Evolutionary conservation across 2,329 filamentous ascomycete genomes (phyloP), one percentile per base, ranked within the genome.

Genomic region (Hymenoscyphus fraxineus): DNA sequence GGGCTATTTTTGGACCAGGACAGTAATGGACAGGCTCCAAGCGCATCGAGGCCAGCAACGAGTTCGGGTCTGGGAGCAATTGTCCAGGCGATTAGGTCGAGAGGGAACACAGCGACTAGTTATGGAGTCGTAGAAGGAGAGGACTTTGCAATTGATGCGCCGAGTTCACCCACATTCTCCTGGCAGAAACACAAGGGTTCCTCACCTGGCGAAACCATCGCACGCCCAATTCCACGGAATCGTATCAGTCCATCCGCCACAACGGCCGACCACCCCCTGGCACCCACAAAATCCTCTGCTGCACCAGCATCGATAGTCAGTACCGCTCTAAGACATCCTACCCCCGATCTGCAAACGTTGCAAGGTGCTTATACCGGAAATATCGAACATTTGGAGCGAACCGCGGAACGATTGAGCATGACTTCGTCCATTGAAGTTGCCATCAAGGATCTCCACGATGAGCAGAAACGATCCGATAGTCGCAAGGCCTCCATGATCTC

Each of bases 391-490:
- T 84, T 93, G 67, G 90, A 94, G 77, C 87, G 89, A 69, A 88
- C 87, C 12, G 90, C 90, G 59, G 90, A 93, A 77, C 84, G 87
- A 68, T 81, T 93, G 76, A 91, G 88, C 70, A 88, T 87, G 64
- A 82, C 82, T 58, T 90, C 88, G 67, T 91, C 90, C 67, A 90
- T 93, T 73, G 89, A 90, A 71, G 86, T 90, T 79, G 89, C 91
- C 70, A 93, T 93, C 71, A 85, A 89, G 65, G 86, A 89, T 72
- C 81, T 92, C 69, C 87, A 91, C 76, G 81, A 86, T 66, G 87
- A 91, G 76, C 80, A 90, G 73, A 91, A 91, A 77, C 83, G 86
- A 69, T 85, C 81, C 73, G 89, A 90, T 73, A 91, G 87, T 73
- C 82, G 85, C 66, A 82, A 84, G 64, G 89, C 87, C 2, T 89